These are phyloP conservation scores for Wickerhamiella azyma DNA, from an alignment of 805 yeast species.

Conservation along the genomic window DNA sequence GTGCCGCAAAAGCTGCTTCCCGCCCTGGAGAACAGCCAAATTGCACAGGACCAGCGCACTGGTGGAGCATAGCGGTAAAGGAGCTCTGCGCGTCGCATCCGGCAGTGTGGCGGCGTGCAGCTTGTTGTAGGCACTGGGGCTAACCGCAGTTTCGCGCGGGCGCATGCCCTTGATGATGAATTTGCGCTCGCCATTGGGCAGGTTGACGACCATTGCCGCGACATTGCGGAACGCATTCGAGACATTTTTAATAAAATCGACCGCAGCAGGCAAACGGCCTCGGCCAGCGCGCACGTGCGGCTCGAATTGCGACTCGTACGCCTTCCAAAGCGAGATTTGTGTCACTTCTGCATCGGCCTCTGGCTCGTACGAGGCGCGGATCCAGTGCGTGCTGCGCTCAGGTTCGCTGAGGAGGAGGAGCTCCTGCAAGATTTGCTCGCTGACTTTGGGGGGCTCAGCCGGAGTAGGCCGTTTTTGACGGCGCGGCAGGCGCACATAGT, in stretches of 20 bases:
- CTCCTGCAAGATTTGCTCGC: slow-evolving; percentile 41
- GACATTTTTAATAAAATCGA: slow-evolving; percentile 90
- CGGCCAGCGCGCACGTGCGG: slow-evolving; percentile 37
- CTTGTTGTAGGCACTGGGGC: slow-evolving; percentile 15
- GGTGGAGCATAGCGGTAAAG: slow-evolving; percentile 23
- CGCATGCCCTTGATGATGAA: slow-evolving; percentile 90
- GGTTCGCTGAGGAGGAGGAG: slow-evolving; percentile 68
- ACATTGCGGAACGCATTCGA: slow-evolving; percentile 77
- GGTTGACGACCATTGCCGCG: slow-evolving; percentile 80
- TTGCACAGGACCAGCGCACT: slow-evolving; percentile 27
- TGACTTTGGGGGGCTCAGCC: slow-evolving; percentile 45
- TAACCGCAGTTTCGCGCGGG: slow-evolving; percentile 44
- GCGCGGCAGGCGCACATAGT: slow-evolving; percentile 28
- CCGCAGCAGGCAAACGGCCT: slow-evolving; percentile 71
- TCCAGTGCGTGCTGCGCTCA: slow-evolving; percentile 83
- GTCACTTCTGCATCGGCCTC: slow-evolving; percentile 71
- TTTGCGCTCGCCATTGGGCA: slow-evolving; percentile 52
- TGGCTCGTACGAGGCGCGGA: slow-evolving; percentile 80
- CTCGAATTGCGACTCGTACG: slow-evolving; percentile 79
- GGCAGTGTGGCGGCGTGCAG: slow-evolving; percentile 7
- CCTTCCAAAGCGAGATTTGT: slow-evolving; percentile 89
- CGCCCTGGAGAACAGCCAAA: slow-evolving; percentile 23
- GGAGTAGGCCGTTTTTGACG: slow-evolving; percentile 51
- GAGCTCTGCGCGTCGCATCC: slow-evolving; percentile 12
- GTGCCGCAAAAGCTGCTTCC: slow-evolving; percentile 16